Conservation (phyloP, 1,284 basidiomycete species). For the Schizopora paradoxa region DNA sequence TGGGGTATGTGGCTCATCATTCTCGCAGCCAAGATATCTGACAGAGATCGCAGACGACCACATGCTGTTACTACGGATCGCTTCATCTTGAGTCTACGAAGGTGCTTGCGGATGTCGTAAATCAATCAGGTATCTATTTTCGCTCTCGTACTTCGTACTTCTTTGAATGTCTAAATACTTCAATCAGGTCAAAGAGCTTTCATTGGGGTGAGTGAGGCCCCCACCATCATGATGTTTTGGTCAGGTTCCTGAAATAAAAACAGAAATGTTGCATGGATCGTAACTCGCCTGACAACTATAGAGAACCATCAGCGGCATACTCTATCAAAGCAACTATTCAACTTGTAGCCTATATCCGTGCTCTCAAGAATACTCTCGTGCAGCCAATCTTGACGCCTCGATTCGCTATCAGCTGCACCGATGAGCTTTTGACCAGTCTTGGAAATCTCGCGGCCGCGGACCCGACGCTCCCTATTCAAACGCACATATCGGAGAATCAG, state of each 20-base stretch:
- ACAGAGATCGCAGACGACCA: conserved; percentile 66
- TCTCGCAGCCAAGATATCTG: background rate
- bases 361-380: conserved; percentile 54
- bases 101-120: conserved; percentile 76
- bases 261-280: conserved; percentile 96
- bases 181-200: conserved; percentile 85
- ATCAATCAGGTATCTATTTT: conserved; percentile 32
- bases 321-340: conserved; percentile 58
- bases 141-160: conserved; percentile 1
- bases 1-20: conserved; percentile 64
- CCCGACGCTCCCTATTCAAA: conserved; percentile 76
- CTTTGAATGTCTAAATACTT: conserved; percentile 7
- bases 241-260: conserved; percentile 13
- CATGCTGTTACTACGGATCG: conserved; percentile 88
- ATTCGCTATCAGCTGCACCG: conserved; percentile 90
- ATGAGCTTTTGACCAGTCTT: conserved; percentile 62
- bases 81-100: conserved; percentile 81
- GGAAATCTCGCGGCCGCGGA: conserved; percentile 53
- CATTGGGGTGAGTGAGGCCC: conserved; percentile 55
- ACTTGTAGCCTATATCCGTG: conserved; percentile 68
- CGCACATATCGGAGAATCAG: conserved; percentile 87
- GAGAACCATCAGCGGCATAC: conserved; percentile 55
- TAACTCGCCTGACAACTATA: conserved; percentile 66
- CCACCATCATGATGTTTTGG: conserved; percentile 4
- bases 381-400: conserved; percentile 91